Percentiles rank a stretch among this genome's conserved stretches.
These are phyloP conservation scores for Pleurotus giganteus DNA, from an alignment of 768 basidiomycete species.

Conservation along the genomic window DNA sequence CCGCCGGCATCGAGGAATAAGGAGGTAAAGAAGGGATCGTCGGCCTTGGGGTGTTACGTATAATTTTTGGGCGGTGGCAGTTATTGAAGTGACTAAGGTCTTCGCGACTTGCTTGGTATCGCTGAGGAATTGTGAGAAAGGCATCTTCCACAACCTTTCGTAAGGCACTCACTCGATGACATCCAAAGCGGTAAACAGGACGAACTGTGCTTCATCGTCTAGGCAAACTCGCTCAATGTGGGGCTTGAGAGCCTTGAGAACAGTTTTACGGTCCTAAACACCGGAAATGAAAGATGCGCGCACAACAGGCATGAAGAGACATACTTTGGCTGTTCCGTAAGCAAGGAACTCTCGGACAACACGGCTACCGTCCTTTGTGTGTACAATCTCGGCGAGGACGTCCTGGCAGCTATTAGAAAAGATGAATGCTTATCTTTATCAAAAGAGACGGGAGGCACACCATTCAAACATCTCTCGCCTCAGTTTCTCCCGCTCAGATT, in stretches of 20 bases:
- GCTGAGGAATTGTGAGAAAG: conserved; percentile 32
- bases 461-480: conserved; percentile 80
- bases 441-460: conserved; percentile 32
- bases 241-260: conserved; percentile 85
- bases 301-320: neutral
- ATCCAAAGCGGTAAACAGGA: conserved; percentile 88
- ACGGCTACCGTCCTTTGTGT: conserved; percentile 89
- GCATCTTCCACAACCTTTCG: neutral
- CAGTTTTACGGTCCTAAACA: conserved; percentile 78
- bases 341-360: conserved; percentile 85
- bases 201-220: conserved; percentile 88
- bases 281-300: neutral
- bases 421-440: neutral
- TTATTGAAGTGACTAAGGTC: conserved; percentile 72
- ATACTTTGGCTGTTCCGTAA: conserved; percentile 77
- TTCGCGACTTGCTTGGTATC: conserved; percentile 91
- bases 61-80: conserved; percentile 53
- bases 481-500: conserved; percentile 68
- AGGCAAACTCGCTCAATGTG: conserved; percentile 86
- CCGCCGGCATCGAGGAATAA: conserved; percentile 78
- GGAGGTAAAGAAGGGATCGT: conserved; percentile 76
- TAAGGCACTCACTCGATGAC: conserved; percentile 70
- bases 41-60: conserved; percentile 71
- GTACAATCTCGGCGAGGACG: conserved; percentile 86
- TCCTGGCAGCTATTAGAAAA: conserved; percentile 56